Evolutionary conservation across 805 yeast genomes (phyloP).

Genomic region (Ogataea pilisensis): DNA sequence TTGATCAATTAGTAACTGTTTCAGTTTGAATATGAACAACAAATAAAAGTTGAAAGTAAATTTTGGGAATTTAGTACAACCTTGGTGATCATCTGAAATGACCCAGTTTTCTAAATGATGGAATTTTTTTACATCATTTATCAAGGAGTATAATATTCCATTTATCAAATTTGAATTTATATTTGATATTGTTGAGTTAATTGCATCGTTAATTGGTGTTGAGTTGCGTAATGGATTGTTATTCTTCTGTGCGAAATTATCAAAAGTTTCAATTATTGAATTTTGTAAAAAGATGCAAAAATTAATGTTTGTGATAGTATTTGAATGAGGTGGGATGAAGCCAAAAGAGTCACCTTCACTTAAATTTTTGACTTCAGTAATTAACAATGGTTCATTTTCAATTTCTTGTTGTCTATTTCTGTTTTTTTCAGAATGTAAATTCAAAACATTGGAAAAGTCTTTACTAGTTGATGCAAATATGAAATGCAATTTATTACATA

Average conservation of each 20-base stretch:
- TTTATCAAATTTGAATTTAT: slow-evolving; percentile 25
- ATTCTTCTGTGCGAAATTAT: slow-evolving; percentile 40
- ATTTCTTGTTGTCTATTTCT: too few relatives aligned
- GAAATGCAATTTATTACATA: slow-evolving; percentile 26
- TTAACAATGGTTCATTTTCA: slow-evolving; percentile 5
- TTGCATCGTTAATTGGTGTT: slow-evolving; percentile 1
- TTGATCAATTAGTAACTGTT: slow-evolving; percentile 15
- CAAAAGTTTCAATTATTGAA: slow-evolving; percentile 30
- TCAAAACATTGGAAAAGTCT: slow-evolving; percentile 31
- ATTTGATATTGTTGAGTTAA: slow-evolving; percentile 11
- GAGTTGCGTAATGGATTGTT: slow-evolving; percentile 21
- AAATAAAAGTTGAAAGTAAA: slow-evolving; percentile 36
- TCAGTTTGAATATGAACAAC: slow-evolving; percentile 31
- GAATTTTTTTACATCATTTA: slow-evolving; percentile 22
- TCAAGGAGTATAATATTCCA: slow-evolving; percentile 24
- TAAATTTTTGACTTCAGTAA: slow-evolving; percentile 6
- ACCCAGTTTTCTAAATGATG: slow-evolving; percentile 37
- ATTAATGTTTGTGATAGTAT: slow-evolving; percentile 54
- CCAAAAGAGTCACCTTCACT: slow-evolving; percentile 34
- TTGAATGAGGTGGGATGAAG: slow-evolving; percentile 61
- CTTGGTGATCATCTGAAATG: slow-evolving; percentile 24
- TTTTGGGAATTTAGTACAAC: slow-evolving; percentile 36
- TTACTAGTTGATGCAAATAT: slow-evolving; percentile 34
- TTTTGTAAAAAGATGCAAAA: slow-evolving; percentile 46
- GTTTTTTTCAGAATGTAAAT: too few relatives aligned